These are phyloP conservation scores for Candolleomyces eurysporus DNA, from an alignment of 768 basidiomycete species.

Conservation along the genomic window DNA sequence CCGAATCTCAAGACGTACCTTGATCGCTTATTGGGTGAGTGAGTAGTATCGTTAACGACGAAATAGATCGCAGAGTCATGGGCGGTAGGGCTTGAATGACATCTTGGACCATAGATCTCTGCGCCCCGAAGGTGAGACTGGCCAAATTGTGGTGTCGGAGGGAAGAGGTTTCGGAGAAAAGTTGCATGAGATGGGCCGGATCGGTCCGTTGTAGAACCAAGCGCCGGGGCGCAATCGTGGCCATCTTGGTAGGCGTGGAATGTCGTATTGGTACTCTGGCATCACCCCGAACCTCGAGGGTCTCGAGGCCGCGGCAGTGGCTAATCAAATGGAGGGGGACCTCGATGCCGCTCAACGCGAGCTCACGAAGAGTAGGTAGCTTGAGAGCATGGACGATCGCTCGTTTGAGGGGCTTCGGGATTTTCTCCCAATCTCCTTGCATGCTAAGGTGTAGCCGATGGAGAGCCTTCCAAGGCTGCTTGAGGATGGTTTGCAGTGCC, in stretches of 20 bases:
- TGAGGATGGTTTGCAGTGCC: neutral
- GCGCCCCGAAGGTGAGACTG: neutral
- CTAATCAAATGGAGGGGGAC: neutral
- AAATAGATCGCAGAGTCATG: neutral
- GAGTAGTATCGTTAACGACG: neutral
- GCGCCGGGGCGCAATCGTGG: neutral
- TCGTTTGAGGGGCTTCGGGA: neutral
- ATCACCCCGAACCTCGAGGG: neutral
- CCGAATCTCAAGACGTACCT: neutral
- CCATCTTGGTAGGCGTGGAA: neutral
- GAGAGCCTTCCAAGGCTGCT: neutral
- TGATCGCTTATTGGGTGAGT: neutral
- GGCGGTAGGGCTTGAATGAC: neutral
- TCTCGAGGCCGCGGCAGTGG: neutral
- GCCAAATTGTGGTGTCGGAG: neutral
- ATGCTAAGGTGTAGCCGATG: neutral
- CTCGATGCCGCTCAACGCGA: neutral
- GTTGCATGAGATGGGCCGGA: neutral
- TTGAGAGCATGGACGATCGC: neutral
- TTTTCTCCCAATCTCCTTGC: neutral
- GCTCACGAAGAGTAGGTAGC: neutral
- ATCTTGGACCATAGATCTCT: neutral
- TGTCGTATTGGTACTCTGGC: neutral
- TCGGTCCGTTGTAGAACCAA: neutral
- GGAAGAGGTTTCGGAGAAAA: neutral